phyloP scores from a whole-genome alignment of 306 rosid genomes.

The Dalbergia oliveri region DNA sequence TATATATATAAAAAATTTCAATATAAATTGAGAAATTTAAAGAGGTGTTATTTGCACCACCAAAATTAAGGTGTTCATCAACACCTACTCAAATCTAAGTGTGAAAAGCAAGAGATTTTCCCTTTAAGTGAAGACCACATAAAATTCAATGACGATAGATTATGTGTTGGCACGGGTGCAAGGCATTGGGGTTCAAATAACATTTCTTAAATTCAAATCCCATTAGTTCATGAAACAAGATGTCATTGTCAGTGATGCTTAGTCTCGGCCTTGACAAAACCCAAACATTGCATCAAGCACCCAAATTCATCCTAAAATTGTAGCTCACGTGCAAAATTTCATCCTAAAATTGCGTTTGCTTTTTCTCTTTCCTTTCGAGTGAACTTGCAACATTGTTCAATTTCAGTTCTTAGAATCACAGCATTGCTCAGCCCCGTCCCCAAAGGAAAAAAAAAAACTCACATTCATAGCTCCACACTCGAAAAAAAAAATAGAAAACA shows the following conservation, averaged over 20 bases:
- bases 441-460: background rate
- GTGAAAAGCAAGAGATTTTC: no score
- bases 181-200: no score
- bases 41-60: no score
- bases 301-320: background rate
- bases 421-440: background rate
- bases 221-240: conserved; percentile 1
- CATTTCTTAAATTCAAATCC: background rate
- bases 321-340: background rate
- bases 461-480: background rate
- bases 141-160: background rate
- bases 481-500: background rate
- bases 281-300: conserved; percentile 3
- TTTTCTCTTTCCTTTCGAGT: no score
- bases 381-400: background rate
- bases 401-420: background rate
- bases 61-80: no score
- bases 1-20: no score
- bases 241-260: conserved; percentile 9
- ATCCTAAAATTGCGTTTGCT: background rate
- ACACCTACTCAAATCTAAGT: no score
- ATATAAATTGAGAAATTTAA: no score
- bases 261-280: background rate
- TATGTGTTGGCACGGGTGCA: no score
- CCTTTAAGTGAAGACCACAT: no score